phyloP scores from a whole-genome alignment of 2,329 filamentous ascomycete genomes.

The Cladosporium oxysporum region DNA sequence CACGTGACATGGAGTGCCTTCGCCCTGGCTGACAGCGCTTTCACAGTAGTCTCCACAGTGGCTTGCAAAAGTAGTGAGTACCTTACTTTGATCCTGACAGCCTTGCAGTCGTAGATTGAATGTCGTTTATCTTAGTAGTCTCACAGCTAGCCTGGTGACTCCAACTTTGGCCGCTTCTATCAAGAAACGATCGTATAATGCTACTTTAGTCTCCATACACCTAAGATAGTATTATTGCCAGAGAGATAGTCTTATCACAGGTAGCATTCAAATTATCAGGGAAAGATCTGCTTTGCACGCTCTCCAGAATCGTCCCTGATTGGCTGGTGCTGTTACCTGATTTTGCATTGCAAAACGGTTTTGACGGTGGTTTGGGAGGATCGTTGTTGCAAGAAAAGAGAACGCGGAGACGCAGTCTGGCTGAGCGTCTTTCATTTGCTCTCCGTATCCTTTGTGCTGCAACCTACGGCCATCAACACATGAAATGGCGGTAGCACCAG shows the following conservation, averaged over 20 bases:
- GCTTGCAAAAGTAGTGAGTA: not conserved
- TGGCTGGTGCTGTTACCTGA: slow-evolving; percentile 6
- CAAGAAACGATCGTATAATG: not conserved
- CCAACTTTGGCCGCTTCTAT: not conserved
- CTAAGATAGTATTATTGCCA: not conserved
- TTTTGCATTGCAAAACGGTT: slow-evolving; percentile 8
- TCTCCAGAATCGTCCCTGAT: not conserved
- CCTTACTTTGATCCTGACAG: not conserved
- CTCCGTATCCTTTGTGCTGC: not conserved
- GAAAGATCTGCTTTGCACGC: slow-evolving; percentile 13
- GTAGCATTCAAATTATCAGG: not conserved
- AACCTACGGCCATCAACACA: not conserved
- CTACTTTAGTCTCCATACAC: not conserved
- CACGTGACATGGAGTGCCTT: slow-evolving; percentile 1
- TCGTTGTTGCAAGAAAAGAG: not conserved
- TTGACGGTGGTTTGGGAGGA: not conserved
- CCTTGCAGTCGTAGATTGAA: not conserved
- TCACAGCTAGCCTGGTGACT: not conserved
- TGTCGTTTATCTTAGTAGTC: not conserved
- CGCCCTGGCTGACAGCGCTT: not conserved
- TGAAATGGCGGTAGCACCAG: not conserved
- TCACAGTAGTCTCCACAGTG: not conserved
- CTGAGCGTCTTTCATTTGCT: not conserved
- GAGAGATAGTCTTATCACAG: not conserved
- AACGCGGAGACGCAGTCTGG: not conserved